Conservation (phyloP, 129 eudicot genomes). For the Scalesia atractyloides region DNA sequence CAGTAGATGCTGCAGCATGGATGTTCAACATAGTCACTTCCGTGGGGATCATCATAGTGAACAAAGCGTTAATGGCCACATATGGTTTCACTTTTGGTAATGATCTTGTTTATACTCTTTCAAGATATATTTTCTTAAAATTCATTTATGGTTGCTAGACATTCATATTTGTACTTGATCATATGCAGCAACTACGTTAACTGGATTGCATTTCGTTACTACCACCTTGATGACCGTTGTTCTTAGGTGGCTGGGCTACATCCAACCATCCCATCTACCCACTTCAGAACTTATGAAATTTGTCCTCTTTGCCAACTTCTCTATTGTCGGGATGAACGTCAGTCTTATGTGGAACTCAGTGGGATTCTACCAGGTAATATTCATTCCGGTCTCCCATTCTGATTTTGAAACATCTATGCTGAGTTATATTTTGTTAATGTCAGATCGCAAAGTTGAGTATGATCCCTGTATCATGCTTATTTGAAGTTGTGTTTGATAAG, state of each 20-base stretch:
- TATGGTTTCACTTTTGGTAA: conserved; percentile 81
- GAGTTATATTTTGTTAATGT: conserved; percentile 7
- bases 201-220: conserved; percentile 75
- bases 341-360: conserved; percentile 91
- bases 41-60: conserved; percentile 64
- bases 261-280: conserved; percentile 67
- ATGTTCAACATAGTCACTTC: conserved; percentile 49
- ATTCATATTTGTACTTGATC: too few species aligned
- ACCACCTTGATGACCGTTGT: conserved; percentile 69
- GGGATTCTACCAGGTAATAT: conserved; percentile 71
- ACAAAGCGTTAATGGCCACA: conserved; percentile 78
- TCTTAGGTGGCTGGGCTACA: conserved; percentile 66
- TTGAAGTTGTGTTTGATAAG: conserved; percentile 72
- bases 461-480: conserved; percentile 85
- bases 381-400: not conserved
- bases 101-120: conserved; percentile 4
- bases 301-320: conserved; percentile 73
- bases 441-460: conserved; percentile 86
- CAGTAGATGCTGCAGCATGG: conserved; percentile 66
- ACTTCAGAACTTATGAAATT: conserved; percentile 51
- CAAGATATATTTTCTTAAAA: not conserved
- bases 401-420: not conserved
- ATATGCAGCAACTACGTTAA: conserved; percentile 79
- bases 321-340: conserved; percentile 81
- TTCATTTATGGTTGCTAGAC: conserved; percentile 5